Evolutionary conservation across 1,284 basidiomycete species (phyloP).

Genomic region (Boletus sp.): DNA sequence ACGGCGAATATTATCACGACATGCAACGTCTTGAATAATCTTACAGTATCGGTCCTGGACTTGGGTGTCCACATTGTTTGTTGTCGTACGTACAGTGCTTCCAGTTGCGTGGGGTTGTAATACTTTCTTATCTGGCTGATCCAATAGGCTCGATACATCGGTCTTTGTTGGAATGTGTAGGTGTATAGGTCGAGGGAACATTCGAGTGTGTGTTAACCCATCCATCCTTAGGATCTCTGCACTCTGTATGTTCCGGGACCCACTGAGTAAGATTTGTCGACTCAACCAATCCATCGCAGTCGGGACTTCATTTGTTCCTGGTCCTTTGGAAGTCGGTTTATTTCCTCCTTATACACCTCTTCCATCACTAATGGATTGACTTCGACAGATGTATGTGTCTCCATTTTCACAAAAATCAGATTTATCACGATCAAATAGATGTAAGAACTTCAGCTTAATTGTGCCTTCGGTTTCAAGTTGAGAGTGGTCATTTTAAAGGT

Average conservation of each 20-base stretch:
- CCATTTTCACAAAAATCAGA: background rate
- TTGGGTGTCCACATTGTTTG: slow-evolving; percentile 8
- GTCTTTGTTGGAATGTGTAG: background rate
- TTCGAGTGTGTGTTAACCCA: too few species aligned
- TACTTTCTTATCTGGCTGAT: background rate
- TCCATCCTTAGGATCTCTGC: too few species aligned
- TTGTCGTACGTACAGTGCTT: slow-evolving; percentile 1
- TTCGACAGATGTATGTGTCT: background rate
- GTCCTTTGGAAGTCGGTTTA: background rate
- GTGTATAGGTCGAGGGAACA: background rate
- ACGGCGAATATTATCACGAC: background rate
- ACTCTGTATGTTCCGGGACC: background rate
- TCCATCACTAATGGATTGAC: background rate
- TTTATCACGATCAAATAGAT: background rate
- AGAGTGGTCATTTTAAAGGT: background rate
- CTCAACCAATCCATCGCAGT: too few species aligned
- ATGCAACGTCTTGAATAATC: background rate
- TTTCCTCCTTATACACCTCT: background rate
- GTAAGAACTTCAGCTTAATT: background rate
- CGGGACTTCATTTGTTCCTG: background rate
- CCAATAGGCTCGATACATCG: background rate
- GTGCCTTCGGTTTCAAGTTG: too few species aligned
- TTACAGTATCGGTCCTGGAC: slow-evolving; percentile 4
- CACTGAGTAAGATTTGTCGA: too few species aligned
- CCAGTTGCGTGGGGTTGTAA: too few species aligned